Percentiles rank a stretch among this genome's conserved stretches.
Conservation (phyloP, 371 early-diverging fungal species). For the Syncephalis plumigaleata region DNA sequence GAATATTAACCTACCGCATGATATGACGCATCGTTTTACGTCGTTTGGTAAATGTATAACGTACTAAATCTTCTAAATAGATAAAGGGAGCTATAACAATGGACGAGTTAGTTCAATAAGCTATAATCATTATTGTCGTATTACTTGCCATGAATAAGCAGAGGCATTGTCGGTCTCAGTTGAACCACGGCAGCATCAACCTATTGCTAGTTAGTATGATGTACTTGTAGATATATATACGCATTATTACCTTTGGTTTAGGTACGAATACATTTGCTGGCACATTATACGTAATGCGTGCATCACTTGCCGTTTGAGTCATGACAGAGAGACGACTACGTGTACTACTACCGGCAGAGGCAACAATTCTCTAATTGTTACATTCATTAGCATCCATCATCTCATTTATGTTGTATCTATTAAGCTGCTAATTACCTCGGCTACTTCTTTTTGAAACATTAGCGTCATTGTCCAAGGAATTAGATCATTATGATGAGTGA, state of each 20-base stretch:
- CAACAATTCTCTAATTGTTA: slow-evolving; percentile 31
- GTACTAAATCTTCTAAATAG: slow-evolving; percentile 35
- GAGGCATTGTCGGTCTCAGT: slow-evolving; percentile 12
- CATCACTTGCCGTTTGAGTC: slow-evolving; percentile 51
- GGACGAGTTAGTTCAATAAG: background rate
- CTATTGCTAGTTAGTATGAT: slow-evolving; percentile 1
- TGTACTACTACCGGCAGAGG: slow-evolving; percentile 23
- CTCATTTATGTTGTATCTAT: background rate
- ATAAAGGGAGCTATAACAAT: slow-evolving; percentile 16
- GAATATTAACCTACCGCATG: slow-evolving; percentile 19
- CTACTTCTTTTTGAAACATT: slow-evolving; percentile 82
- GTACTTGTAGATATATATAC: background rate
- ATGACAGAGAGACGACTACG: slow-evolving; percentile 57
- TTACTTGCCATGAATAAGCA: slow-evolving; percentile 2
- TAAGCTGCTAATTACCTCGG: slow-evolving; percentile 21
- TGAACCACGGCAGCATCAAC: slow-evolving; percentile 62
- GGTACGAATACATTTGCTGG: slow-evolving; percentile 51
- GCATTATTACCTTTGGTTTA: slow-evolving; percentile 30
- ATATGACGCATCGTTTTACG: slow-evolving; percentile 53
- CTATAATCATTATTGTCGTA: background rate
- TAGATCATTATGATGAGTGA: no score
- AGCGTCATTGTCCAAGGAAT: slow-evolving; percentile 43
- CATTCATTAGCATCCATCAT: background rate
- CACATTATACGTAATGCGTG: slow-evolving; percentile 37
- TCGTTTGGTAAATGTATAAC: slow-evolving; percentile 50